Conservation (phyloP, 148 eudicot species). For the Simmondsia chinensis region DNA sequence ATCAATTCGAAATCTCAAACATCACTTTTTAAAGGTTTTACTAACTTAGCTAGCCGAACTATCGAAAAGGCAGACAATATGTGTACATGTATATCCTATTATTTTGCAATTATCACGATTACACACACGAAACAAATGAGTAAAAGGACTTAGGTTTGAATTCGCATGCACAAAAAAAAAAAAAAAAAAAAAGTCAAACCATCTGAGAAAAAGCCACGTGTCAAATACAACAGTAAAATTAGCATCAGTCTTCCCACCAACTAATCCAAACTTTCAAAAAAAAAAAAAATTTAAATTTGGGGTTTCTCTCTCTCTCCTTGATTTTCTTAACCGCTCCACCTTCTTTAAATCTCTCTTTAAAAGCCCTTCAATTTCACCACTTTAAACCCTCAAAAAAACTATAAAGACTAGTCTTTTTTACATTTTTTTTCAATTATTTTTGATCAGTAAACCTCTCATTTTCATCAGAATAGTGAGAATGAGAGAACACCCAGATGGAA, state of each 20-base stretch:
- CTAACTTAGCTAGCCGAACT: too few relatives aligned
- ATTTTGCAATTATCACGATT: too few relatives aligned
- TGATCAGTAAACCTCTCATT: neutral
- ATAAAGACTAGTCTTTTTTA: too few relatives aligned
- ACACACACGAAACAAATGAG: too few relatives aligned
- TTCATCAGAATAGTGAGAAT: slow-evolving; percentile 21
- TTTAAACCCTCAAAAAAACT: neutral
- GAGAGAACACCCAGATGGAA: slow-evolving; percentile 9
- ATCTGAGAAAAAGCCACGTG: slow-evolving; percentile 4
- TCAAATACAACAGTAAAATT: slow-evolving; percentile 2
- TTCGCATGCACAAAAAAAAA: too few relatives aligned
- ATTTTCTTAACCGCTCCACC: slow-evolving; percentile 63
- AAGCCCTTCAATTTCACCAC: neutral
- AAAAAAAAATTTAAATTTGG: slow-evolving; percentile 10
- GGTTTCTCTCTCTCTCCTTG: slow-evolving; percentile 14
- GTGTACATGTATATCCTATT: too few relatives aligned
- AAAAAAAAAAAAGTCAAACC: too few relatives aligned
- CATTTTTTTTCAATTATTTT: too few relatives aligned
- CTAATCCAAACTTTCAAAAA: slow-evolving; percentile 17
- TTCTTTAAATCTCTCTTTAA: slow-evolving; percentile 1
- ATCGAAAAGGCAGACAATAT: too few relatives aligned
- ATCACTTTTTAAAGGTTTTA: too few relatives aligned
- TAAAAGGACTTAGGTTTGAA: too few relatives aligned
- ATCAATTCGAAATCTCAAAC: too few relatives aligned
- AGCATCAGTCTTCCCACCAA: slow-evolving; percentile 13